phyloP scores from a whole-genome alignment of 2,329 filamentous ascomycete species.

The Beauveria sp. region DNA sequence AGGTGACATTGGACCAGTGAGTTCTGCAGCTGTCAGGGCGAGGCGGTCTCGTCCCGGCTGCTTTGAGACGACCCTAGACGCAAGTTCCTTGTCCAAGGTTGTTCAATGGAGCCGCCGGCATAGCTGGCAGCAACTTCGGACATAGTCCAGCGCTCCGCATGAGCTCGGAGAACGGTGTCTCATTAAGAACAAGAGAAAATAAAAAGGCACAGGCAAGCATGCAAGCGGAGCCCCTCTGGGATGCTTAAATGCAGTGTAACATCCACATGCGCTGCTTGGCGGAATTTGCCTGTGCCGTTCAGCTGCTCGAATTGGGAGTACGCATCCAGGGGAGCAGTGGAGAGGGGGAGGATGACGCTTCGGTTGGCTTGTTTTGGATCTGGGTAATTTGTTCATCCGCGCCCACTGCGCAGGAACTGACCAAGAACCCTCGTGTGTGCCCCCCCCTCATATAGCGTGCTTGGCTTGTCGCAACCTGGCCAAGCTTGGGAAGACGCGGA shows the following conservation, averaged over 20 bases:
- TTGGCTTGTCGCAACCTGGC: too few relatives aligned
- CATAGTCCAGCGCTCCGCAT: slow-evolving; percentile 2
- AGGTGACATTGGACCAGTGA: slow-evolving; percentile 1
- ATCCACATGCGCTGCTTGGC: slow-evolving; percentile 10
- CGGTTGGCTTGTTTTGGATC: slow-evolving; percentile 3
- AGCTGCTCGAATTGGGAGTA: neutral
- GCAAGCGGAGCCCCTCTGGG: neutral
- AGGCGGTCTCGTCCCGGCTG: neutral
- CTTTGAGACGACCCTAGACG: neutral
- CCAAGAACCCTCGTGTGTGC: too few relatives aligned
- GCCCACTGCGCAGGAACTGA: too few relatives aligned
- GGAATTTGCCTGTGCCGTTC: neutral
- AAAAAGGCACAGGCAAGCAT: neutral
- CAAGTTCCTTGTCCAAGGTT: neutral
- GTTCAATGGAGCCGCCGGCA: slow-evolving; percentile 5
- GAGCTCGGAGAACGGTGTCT: slow-evolving; percentile 8
- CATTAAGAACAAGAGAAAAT: neutral
- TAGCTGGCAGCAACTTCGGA: neutral
- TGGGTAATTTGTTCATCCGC: neutral
- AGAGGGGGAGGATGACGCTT: neutral
- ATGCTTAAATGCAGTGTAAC: slow-evolving; percentile 2
- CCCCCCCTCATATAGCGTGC: neutral
- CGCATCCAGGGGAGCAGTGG: neutral
- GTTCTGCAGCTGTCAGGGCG: slow-evolving; percentile 4
- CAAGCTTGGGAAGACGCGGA: neutral